Evolutionary conservation across 2,329 filamentous ascomycete genomes (phyloP).

Genomic region (Fusarium transvaalense): DNA sequence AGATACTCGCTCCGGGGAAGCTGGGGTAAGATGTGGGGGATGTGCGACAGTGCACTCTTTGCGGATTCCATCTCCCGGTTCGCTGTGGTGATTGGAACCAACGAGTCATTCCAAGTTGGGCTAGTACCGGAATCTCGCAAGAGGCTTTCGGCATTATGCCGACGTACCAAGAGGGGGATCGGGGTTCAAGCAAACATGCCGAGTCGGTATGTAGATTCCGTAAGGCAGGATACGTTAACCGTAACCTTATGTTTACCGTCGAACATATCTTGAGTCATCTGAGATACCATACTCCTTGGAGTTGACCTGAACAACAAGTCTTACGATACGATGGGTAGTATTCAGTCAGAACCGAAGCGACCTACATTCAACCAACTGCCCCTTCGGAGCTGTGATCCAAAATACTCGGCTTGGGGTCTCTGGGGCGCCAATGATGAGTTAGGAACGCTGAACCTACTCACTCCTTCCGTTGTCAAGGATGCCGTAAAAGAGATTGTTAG

Average conservation of each 20-base stretch:
- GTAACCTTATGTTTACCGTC: no score
- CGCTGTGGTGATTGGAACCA: no score
- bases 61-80: not conserved
- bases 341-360: not conserved
- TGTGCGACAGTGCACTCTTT: not conserved
- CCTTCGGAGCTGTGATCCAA: not conserved
- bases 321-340: not conserved
- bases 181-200: no score
- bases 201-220: no score
- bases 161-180: no score
- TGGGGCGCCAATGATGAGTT: not conserved
- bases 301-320: no score
- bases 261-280: no score
- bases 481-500: not conserved
- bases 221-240: no score
- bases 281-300: no score
- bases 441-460: not conserved
- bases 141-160: no score
- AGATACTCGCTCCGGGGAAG: not conserved
- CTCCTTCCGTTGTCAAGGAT: not conserved
- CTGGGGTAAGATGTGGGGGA: not conserved
- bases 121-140: not conserved
- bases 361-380: not conserved
- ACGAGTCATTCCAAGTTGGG: not conserved
- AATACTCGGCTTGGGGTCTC: conserved; percentile 3